Conservation (phyloP, 1,139 yeast species). For the Debaryomyces fabryi region DNA sequence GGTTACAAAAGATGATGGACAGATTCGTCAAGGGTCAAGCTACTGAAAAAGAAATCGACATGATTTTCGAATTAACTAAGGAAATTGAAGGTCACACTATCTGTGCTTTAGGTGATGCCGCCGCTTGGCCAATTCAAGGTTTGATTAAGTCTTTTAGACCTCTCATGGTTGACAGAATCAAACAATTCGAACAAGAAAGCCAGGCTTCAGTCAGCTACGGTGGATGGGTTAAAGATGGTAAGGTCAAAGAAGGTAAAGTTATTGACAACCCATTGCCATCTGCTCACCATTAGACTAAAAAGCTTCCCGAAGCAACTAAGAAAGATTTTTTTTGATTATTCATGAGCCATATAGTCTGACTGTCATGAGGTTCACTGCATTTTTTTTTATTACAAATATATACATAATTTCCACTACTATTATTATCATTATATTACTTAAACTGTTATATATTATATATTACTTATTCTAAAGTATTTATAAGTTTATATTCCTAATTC, state of each 20-base stretch:
- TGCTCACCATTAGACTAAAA: conserved; percentile 34
- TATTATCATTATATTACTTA: background rate
- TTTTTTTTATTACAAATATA: conserved; percentile 3
- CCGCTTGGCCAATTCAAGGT: conserved; percentile 93
- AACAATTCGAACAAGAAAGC: conserved; percentile 40
- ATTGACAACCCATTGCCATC: conserved; percentile 61
- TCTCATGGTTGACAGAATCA: conserved; percentile 72
- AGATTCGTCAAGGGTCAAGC: conserved; percentile 81
- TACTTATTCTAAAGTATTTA: background rate
- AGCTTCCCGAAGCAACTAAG: background rate
- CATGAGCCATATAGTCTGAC: background rate
- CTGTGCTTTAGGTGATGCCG: conserved; percentile 90
- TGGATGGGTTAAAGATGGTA: conserved; percentile 75
- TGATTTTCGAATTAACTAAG: conserved; percentile 78
- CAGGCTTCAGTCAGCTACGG: conserved; percentile 58
- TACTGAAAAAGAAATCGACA: conserved; percentile 74
- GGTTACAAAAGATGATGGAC: conserved; percentile 82
- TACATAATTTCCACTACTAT: conserved; percentile 1
- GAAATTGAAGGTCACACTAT: conserved; percentile 89
- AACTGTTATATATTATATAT: conserved; percentile 1
- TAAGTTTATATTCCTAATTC: conserved; percentile 3
- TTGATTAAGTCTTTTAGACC: conserved; percentile 82
- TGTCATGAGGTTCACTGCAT: conserved; percentile 5
- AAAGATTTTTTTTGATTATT: conserved; percentile 1
- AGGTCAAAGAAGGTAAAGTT: conserved; percentile 66